A percentile compares a stretch with the other conserved stretches of the same genome.
phyloP scores from a whole-genome alignment of 2,329 filamentous ascomycete species.

The Lojkania enalia region DNA sequence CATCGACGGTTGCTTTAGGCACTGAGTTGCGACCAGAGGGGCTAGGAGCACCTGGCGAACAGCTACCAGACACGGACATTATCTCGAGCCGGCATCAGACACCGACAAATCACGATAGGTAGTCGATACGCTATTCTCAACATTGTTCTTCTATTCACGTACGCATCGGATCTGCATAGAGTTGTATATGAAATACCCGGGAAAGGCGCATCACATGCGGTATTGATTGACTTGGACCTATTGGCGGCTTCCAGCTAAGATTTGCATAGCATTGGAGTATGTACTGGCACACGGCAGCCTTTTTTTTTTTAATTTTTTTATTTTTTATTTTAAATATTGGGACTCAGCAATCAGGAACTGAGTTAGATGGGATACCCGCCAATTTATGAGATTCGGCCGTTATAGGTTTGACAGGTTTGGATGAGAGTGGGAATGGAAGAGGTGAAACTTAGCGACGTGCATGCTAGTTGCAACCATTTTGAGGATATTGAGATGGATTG shows the following conservation, averaged over 20 bases:
- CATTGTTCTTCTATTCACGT: constrained; percentile 20
- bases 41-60: too few species aligned
- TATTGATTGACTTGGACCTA: background rate
- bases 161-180: background rate
- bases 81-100: constrained; percentile 13
- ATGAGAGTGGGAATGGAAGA: too few species aligned
- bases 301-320: background rate
- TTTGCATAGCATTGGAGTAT: constrained; percentile 31
- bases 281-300: constrained; percentile 6
- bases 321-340: constrained; percentile 8
- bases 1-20: constrained; percentile 16
- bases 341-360: constrained; percentile 17
- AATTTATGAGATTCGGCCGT: constrained; percentile 26
- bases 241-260: constrained; percentile 7
- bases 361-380: constrained; percentile 33
- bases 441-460: too few species aligned
- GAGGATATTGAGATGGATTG: too few species aligned
- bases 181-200: too few species aligned
- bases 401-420: too few species aligned
- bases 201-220: background rate
- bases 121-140: constrained; percentile 20
- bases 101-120: constrained; percentile 37
- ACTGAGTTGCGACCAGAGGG: constrained; percentile 13
- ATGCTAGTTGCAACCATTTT: too few species aligned
- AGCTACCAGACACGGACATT: too few species aligned